A percentile compares a stretch with the other conserved stretches of the same genome.
These are phyloP conservation scores for Penicillium sp. DNA, from an alignment of 2,329 filamentous ascomycete species.

Conservation along the genomic window DNA sequence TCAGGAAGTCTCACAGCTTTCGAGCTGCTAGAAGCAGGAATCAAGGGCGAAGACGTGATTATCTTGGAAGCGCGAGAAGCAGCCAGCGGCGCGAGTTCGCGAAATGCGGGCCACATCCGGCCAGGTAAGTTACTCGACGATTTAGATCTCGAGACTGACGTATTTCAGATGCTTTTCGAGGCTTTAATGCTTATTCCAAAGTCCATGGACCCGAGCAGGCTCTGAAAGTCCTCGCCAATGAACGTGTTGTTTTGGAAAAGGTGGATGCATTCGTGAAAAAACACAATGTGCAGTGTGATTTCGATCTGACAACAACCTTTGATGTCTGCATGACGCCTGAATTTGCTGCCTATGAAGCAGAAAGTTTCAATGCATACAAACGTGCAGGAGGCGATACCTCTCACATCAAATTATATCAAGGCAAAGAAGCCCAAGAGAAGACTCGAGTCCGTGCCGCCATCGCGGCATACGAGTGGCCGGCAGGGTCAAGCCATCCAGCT, in stretches of 20 bases:
- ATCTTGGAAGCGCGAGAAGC: slow-evolving; percentile 22
- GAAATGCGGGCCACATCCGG: slow-evolving; percentile 22
- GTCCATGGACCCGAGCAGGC: slow-evolving; percentile 44
- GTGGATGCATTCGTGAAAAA: slow-evolving; percentile 41
- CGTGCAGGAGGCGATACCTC: slow-evolving; percentile 43
- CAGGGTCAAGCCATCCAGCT: slow-evolving; percentile 46
- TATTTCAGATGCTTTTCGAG: slow-evolving; percentile 42
- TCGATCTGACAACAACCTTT: slow-evolving; percentile 44
- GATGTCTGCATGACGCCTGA: slow-evolving; percentile 47
- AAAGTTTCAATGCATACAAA: slow-evolving; percentile 37
- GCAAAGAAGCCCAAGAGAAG: slow-evolving; percentile 35
- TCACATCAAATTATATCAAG: slow-evolving; percentile 39
- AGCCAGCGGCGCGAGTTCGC: slow-evolving; percentile 21
- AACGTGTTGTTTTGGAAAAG: slow-evolving; percentile 38
- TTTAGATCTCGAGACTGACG: background rate
- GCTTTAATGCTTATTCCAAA: slow-evolving; percentile 42
- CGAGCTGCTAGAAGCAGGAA: slow-evolving; percentile 15
- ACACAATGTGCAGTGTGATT: slow-evolving; percentile 44
- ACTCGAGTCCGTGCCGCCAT: slow-evolving; percentile 38
- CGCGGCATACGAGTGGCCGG: slow-evolving; percentile 49
- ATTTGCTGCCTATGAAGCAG: slow-evolving; percentile 43
- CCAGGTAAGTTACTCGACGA: slow-evolving; percentile 12
- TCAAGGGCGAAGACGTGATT: slow-evolving; percentile 13
- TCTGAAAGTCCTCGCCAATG: slow-evolving; percentile 44
- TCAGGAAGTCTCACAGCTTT: slow-evolving; percentile 17